Base-by-base conservation (phyloP, 495 filamentous ascomycete species). In the Penicillium robsamsonii region DNA sequence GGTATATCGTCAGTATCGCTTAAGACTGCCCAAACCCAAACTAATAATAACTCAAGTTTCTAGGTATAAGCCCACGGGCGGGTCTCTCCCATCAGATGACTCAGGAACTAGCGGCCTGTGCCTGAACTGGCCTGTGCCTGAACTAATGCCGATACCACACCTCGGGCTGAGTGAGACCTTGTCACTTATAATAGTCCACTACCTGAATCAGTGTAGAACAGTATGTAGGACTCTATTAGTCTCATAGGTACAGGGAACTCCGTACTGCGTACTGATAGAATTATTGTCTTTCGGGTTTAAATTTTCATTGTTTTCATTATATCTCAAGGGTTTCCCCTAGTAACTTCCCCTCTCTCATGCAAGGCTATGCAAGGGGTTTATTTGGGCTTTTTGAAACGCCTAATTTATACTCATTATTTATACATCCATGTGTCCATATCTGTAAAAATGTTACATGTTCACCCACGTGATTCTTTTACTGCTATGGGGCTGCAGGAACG, bases 71-170 rank as follows among this genome's bases (percentile, higher is more conserved):
- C 22, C 22, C 22, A 50, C 45, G 49, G 13, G 12, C 45, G 49
- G 13, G 12, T 15, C 15, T 42, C 4, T 27, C 17, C 41, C 5
- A 37, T 54, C 52, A 54, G 31, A 54, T 54, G 52, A 54, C 52
- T 54, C 52, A 22, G 31, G 51, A 53, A 53, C 50, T 30, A 20
- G 40, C 30, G 30, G 48, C 40, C 51, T 54, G 42, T 54, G 43
- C 42, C 43, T 24, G 38, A 12, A 43, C 15, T 46, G 30, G 48
- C 40, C 51, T 54, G 42, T 54, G 43, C 42, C 43, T 24, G 38
- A 12, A 43, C 15, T 46, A 54, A 31, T 29, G 50, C 24, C 49
- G 25, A 31, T 37, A 35, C 29, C 17, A 47, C 45, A 22, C 22
- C 22, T 22, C 45, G 24, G 22, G 25, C 50, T 46, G 41, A 13